Percentiles rank a stretch among this genome's conserved stretches.
phyloP scores from a whole-genome alignment of 805 yeast species.

The Hanseniaspora valbyensis region DNA sequence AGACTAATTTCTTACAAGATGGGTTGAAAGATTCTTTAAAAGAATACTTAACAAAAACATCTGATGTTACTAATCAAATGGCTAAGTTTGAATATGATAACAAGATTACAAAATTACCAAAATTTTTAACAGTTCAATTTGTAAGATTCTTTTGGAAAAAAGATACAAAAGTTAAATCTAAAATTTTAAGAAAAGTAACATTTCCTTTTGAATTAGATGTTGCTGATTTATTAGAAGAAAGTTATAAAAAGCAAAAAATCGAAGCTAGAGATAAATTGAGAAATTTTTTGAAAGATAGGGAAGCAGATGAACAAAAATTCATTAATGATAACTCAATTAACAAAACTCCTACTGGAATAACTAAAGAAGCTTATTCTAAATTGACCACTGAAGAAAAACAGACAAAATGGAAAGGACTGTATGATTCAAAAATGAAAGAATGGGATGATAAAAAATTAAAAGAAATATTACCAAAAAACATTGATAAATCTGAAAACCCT shows the following conservation, averaged over 20 bases:
- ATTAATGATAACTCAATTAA: constrained; percentile 29
- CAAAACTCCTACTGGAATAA: constrained; percentile 19
- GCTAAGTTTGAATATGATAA: constrained; percentile 54
- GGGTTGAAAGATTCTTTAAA: constrained; percentile 65
- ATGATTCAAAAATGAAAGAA: constrained; percentile 39
- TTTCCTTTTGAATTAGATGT: constrained; percentile 90
- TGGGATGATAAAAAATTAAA: constrained; percentile 36
- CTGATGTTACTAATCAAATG: constrained; percentile 55
- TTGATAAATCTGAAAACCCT: constrained; percentile 60
- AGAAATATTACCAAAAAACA: constrained; percentile 38
- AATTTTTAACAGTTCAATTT: constrained; percentile 78
- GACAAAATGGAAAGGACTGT: constrained; percentile 33
- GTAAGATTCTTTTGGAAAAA: constrained; percentile 94
- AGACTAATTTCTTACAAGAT: constrained; percentile 78
- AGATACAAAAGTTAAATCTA: constrained; percentile 80
- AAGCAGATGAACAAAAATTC: constrained; percentile 60
- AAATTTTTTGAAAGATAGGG: constrained; percentile 60
- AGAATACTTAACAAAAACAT: constrained; percentile 69
- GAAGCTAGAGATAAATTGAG: constrained; percentile 68
- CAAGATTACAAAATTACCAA: constrained; percentile 68
- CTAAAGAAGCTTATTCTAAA: constrained; percentile 22
- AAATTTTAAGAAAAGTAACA: constrained; percentile 84
- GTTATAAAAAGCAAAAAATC: constrained; percentile 53
- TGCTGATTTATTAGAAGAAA: constrained; percentile 74
- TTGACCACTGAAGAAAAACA: constrained; percentile 47